These are phyloP conservation scores for Sistotremastrum suecicum DNA, from an alignment of 768 basidiomycete genomes.

Conservation along the genomic window DNA sequence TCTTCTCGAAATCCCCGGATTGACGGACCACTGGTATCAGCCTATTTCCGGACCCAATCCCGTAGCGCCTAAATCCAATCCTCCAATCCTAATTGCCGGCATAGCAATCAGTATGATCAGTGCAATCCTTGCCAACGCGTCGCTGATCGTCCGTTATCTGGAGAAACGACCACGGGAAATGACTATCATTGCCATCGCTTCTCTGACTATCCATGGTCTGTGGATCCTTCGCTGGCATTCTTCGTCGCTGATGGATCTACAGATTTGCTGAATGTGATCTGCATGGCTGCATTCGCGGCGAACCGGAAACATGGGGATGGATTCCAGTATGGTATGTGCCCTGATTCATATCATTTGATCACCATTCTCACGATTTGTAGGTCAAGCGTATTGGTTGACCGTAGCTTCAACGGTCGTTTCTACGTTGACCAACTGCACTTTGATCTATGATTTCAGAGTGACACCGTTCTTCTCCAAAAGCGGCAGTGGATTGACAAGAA, in stretches of 20 bases:
- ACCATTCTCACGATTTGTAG: constrained; percentile 46
- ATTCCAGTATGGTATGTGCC: constrained; percentile 43
- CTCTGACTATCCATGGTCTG: constrained; percentile 56
- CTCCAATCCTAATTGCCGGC: constrained; percentile 43
- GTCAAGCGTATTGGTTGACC: constrained; percentile 23
- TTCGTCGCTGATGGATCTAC: neutral
- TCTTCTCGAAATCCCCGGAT: constrained; percentile 64
- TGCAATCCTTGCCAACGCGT: constrained; percentile 53
- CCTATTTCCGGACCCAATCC: constrained; percentile 31
- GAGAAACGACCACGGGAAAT: constrained; percentile 48
- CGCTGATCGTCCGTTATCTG: constrained; percentile 55
- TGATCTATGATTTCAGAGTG: constrained; percentile 44
- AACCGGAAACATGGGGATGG: constrained; percentile 46
- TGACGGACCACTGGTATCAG: constrained; percentile 66
- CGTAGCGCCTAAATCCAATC: constrained; percentile 37
- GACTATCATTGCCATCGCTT: constrained; percentile 50
- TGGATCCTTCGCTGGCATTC: neutral
- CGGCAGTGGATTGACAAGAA: constrained; percentile 64
- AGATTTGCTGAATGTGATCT: constrained; percentile 59
- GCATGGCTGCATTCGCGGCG: constrained; percentile 48
- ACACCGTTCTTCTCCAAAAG: constrained; percentile 51
- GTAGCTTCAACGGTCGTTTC: constrained; percentile 62
- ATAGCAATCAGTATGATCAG: constrained; percentile 54
- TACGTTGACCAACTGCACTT: constrained; percentile 47
- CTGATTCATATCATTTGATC: neutral